phyloP scores from a whole-genome alignment of 495 filamentous ascomycete species.

The Penicillium samsonianum region DNA sequence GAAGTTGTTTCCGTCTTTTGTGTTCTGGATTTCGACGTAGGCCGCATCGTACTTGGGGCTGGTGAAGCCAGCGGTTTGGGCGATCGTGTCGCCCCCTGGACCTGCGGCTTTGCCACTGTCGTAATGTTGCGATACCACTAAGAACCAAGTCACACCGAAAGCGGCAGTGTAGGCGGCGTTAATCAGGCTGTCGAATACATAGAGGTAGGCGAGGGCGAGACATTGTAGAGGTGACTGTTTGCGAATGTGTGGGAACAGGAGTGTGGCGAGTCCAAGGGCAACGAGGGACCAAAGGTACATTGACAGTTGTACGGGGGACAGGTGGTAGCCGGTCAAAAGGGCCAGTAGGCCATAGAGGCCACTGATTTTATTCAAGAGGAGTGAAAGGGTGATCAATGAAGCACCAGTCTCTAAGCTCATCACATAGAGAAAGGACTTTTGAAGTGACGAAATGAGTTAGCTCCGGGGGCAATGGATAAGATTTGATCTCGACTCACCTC shows the following conservation, averaged over 20 bases:
- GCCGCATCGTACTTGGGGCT: conserved; percentile 62
- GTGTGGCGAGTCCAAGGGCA: conserved; percentile 59
- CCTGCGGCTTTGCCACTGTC: conserved; percentile 43
- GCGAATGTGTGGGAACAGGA: conserved; percentile 70
- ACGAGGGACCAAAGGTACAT: conserved; percentile 84
- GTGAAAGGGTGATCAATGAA: conserved; percentile 73
- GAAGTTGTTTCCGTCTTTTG: conserved; percentile 27
- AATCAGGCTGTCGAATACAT: conserved; percentile 74
- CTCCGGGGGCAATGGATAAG: conserved; percentile 13
- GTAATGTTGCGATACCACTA: conserved; percentile 61
- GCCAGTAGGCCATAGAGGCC: conserved; percentile 88
- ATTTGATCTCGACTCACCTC: conserved; percentile 45
- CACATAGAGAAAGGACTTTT: conserved; percentile 71
- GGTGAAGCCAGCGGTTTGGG: conserved; percentile 68
- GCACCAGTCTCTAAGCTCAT: conserved; percentile 85
- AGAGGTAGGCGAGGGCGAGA: conserved; percentile 72
- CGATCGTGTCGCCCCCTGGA: conserved; percentile 55
- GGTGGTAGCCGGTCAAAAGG: conserved; percentile 69
- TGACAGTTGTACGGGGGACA: conserved; percentile 68
- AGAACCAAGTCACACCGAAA: conserved; percentile 83
- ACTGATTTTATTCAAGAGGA: conserved; percentile 85
- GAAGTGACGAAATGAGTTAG: conserved; percentile 29
- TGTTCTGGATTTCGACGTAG: conserved; percentile 30
- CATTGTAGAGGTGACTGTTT: conserved; percentile 67
- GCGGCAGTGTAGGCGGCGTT: conserved; percentile 75